Base-by-base conservation (phyloP, 2,329 filamentous ascomycete genomes). In the Exophiala viscosa region DNA sequence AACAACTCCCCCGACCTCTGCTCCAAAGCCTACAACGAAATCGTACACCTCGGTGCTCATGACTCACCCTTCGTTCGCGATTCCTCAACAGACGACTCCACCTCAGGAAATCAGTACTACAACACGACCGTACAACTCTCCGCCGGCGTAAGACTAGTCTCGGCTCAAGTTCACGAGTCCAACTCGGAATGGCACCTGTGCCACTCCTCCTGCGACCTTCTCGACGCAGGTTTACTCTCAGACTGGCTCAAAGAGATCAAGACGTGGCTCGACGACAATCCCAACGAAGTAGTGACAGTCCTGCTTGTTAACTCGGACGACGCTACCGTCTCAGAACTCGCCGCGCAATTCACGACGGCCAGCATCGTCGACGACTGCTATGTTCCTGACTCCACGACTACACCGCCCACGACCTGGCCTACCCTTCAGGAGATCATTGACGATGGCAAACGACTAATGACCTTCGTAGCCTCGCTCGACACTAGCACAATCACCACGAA, bases 1-100 rank as follows among this genome's bases (percentile, higher is more conserved):
- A 93, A 93, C 73, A 92, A 92, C 75, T 90, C 86, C 1, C 86
- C 87, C 0, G 73, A 77, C 39, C 79, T 93, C 36, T 93, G 89
- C 75, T 74, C 72, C 56, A 82, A 81, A 58, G 72, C 80, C 14
- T 93, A 93, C 74, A 84, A 83, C 71, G 82, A 86, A 60, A 80
- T 93, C 62, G 91, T 88, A 2, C 80, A 91, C 67, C 81, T 92
- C 64, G 87, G 87, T 17, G 86, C 86, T 14, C 88, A 91, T 71
- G 80, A 90, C 70, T 84, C 81, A 55, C 77, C 87, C 9, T 91
- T 90, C 66, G 69, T 90, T 39, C 77, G 86, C 45, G 84, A 89
- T 63, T 67, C 72, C 20, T 78, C 76, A 50, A 86, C 82, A 1
- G 73, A 71, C 55, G 81, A 85, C 67, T 83, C 82, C 20, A 69